These are phyloP conservation scores for Alternaria viburni DNA, from an alignment of 2,329 filamentous ascomycete genomes.

Conservation along the genomic window DNA sequence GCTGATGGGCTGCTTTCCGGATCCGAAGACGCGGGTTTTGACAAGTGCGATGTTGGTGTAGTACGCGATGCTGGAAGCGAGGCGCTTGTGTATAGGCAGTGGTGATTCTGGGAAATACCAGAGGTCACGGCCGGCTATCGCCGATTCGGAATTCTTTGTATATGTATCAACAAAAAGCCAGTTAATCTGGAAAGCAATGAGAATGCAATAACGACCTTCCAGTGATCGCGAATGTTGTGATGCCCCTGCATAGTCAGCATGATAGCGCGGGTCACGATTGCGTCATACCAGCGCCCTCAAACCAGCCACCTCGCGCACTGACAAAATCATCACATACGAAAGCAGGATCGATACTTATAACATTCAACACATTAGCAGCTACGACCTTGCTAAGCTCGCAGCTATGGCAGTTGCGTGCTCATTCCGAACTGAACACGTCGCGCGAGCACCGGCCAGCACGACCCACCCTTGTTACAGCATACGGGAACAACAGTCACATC, in stretches of 20 bases:
- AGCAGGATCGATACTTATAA: too few species aligned
- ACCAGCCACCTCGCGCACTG: neutral
- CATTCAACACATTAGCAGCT: too few species aligned
- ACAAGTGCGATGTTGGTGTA: neutral
- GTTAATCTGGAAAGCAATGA: neutral
- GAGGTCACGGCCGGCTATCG: neutral
- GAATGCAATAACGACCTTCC: neutral
- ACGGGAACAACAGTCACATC: too few species aligned
- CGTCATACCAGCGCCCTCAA: neutral
- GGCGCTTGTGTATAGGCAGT: neutral
- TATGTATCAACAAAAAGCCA: neutral
- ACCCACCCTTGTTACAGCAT: too few species aligned
- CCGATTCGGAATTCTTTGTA: neutral
- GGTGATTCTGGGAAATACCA: neutral
- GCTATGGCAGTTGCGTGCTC: too few species aligned
- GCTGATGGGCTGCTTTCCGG: accelerated
- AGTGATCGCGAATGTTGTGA: neutral
- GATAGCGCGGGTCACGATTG: neutral
- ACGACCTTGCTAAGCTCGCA: too few species aligned
- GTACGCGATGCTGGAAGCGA: neutral
- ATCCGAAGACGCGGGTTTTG: neutral
- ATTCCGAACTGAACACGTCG: too few species aligned
- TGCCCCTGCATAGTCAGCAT: neutral
- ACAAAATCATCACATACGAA: neutral
- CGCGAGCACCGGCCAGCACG: too few species aligned